Conservation (phyloP, 2,329 filamentous ascomycete genomes). For the Xylaria sp. region DNA sequence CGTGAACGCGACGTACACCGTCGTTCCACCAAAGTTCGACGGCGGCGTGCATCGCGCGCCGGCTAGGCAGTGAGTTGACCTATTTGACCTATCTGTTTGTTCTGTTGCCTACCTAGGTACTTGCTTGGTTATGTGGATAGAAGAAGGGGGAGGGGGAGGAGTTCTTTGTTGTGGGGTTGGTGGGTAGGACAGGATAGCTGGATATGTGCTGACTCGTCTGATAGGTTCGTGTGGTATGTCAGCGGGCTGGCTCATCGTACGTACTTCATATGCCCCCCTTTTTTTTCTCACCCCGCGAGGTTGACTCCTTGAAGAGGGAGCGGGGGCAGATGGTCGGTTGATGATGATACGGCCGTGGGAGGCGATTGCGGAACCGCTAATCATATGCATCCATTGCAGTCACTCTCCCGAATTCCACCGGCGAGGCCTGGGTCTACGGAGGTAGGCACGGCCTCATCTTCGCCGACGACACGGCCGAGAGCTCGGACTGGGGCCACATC, state of each 20-base stretch:
- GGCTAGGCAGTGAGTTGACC: constrained; percentile 42
- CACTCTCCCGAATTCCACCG: constrained; percentile 43
- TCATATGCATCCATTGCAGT: constrained; percentile 25
- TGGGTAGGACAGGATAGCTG: neutral
- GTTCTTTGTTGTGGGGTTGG: too few species aligned
- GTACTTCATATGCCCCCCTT: too few species aligned
- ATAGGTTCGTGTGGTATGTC: constrained; percentile 42
- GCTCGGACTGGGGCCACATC: constrained; percentile 44
- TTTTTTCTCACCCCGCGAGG: neutral
- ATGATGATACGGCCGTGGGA: too few species aligned
- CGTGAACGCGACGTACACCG: constrained; percentile 40
- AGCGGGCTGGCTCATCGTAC: constrained; percentile 42
- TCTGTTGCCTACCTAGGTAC: too few species aligned
- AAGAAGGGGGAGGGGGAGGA: too few species aligned
- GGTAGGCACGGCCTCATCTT: constrained; percentile 46
- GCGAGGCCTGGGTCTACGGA: constrained; percentile 42
- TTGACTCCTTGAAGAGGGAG: neutral
- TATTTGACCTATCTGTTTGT: neutral
- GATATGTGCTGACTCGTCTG: neutral
- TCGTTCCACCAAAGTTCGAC: constrained; percentile 42
- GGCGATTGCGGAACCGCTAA: neutral
- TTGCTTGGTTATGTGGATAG: too few species aligned
- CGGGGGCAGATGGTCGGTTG: neutral
- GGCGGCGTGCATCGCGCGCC: constrained; percentile 48
- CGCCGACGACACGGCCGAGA: constrained; percentile 45